phyloP scores from a whole-genome alignment of 2,329 filamentous ascomycete genomes.

The Xylariaceae sp. region DNA sequence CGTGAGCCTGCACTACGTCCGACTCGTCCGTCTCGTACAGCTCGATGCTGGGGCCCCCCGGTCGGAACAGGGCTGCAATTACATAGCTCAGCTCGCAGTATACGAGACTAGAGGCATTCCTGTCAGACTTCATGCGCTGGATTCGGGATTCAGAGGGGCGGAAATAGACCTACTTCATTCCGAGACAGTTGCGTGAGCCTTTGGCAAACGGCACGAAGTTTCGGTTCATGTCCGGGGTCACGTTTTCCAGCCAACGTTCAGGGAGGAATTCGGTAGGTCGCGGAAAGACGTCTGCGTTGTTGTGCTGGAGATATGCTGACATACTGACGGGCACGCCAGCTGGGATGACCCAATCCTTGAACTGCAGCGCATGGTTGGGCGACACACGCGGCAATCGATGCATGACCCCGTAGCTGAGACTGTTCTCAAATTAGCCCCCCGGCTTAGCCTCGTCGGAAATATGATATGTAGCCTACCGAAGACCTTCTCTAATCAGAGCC shows the following conservation, averaged over 20 bases:
- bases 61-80: constrained; percentile 15
- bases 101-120: constrained; percentile 7
- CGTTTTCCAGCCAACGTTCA: constrained; percentile 25
- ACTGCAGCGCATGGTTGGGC: constrained; percentile 14
- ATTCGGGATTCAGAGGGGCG: not conserved
- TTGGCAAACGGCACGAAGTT: constrained; percentile 15
- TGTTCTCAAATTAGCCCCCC: constrained; percentile 8
- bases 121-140: too few relatives aligned
- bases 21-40: constrained; percentile 17
- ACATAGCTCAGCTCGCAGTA: constrained; percentile 14
- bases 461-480: constrained; percentile 27
- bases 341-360: constrained; percentile 31
- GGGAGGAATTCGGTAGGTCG: constrained; percentile 25
- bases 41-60: constrained; percentile 14
- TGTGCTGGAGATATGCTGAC: constrained; percentile 31
- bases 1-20: constrained; percentile 15
- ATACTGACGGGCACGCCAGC: constrained; percentile 35
- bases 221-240: constrained; percentile 5
- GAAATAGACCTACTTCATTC: constrained; percentile 13
- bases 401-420: constrained; percentile 39
- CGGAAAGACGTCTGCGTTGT: constrained; percentile 24
- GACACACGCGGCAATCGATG: constrained; percentile 9
- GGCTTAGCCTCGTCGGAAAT: too few relatives aligned
- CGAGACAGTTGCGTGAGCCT: constrained; percentile 19
- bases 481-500: constrained; percentile 12